Percentiles rank a stretch among this genome's conserved stretches.
phyloP scores from a whole-genome alignment of 305 asterid genomes.

The Stenogyne calaminthoides region DNA sequence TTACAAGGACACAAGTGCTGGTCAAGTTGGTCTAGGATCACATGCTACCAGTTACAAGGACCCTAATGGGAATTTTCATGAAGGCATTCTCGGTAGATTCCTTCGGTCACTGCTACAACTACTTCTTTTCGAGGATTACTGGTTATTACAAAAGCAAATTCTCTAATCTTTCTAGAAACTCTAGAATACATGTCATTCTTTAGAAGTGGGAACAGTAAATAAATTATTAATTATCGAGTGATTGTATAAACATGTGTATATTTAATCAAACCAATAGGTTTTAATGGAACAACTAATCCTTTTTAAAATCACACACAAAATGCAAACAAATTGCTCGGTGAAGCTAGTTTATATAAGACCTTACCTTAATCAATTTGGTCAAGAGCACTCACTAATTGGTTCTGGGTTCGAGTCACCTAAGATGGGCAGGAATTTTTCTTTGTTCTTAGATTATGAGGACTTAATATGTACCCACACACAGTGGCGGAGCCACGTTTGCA shows the following conservation, averaged over 20 bases:
- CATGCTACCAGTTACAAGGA: slow-evolving; percentile 67
- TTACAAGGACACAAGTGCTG: slow-evolving; percentile 74
- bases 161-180: slow-evolving; percentile 13
- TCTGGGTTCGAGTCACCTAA: background rate
- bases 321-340: no score
- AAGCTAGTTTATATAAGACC: no score
- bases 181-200: background rate
- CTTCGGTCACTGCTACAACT: slow-evolving; percentile 77
- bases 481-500: no score
- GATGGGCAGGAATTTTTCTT: background rate
- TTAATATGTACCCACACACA: background rate
- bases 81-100: slow-evolving; percentile 80
- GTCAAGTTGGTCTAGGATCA: slow-evolving; percentile 83
- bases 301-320: no score
- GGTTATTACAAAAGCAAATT: slow-evolving; percentile 47
- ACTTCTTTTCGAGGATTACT: slow-evolving; percentile 89
- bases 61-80: slow-evolving; percentile 66
- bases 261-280: background rate
- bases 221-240: background rate
- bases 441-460: background rate
- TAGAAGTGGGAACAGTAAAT: background rate
- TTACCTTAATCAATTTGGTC: background rate
- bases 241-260: background rate
- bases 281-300: no score
- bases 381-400: background rate